Conservation (phyloP, 495 filamentous ascomycete genomes). For the Penicillium taxi region DNA sequence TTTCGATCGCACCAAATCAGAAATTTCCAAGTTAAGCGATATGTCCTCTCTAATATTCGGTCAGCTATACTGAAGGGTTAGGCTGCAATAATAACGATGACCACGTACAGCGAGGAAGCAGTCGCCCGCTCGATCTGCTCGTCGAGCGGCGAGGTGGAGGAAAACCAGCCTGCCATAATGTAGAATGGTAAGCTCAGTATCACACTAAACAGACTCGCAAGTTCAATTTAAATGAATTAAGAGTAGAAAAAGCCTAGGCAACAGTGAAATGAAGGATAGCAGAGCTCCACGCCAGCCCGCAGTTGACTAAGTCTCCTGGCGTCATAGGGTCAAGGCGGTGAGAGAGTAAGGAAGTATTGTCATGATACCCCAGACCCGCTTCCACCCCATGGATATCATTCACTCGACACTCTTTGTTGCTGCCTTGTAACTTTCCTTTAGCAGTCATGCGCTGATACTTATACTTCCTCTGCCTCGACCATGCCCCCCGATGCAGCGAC, state of each 20-base stretch:
- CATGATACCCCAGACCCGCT: constrained; percentile 19
- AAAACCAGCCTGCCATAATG: constrained; percentile 92
- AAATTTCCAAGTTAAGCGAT: constrained; percentile 92
- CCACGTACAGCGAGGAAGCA: constrained; percentile 72
- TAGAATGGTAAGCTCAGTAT: constrained; percentile 48
- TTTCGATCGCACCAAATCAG: constrained; percentile 91
- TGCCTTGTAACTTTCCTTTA: constrained; percentile 4
- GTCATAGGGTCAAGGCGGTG: constrained; percentile 29
- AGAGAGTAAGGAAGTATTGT: constrained; percentile 19
- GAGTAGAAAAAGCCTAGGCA: not conserved
- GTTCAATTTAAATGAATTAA: constrained; percentile 1
- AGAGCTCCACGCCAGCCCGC: constrained; percentile 21
- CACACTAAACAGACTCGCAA: constrained; percentile 1
- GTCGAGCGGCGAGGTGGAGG: constrained; percentile 79
- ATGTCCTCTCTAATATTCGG: constrained; percentile 71
- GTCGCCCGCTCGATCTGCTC: constrained; percentile 95
- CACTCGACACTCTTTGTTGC: not conserved
- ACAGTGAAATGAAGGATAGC: not conserved
- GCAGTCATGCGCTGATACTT: constrained; percentile 22
- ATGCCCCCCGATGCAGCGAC: constrained; percentile 41
- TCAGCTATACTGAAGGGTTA: not conserved
- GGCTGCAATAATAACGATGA: constrained; percentile 4
- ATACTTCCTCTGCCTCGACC: constrained; percentile 17
- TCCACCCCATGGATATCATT: not conserved
- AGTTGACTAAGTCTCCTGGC: constrained; percentile 23